A percentile compares a stretch with the other conserved stretches of the same genome.
phyloP scores from a whole-genome alignment of 2,329 filamentous ascomycete species.

The Drechslerella dactyloides region DNA sequence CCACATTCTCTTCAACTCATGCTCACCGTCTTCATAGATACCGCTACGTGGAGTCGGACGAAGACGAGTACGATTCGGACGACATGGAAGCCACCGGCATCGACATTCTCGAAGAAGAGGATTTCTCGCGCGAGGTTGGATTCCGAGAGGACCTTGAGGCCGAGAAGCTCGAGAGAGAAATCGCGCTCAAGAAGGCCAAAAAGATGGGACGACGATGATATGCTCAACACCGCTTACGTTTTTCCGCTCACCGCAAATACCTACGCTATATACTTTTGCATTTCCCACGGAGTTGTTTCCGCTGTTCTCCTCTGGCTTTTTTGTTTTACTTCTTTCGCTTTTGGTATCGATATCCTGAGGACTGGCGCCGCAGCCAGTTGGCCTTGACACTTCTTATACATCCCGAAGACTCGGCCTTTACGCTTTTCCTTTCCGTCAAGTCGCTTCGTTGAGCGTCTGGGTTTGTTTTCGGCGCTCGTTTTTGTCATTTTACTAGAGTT shows the following conservation, averaged over 20 bases:
- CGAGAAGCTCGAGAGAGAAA: slow-evolving; percentile 53
- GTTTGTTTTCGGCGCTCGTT: slow-evolving; percentile 25
- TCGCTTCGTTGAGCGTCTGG: slow-evolving; percentile 17
- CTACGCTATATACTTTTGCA: slow-evolving; percentile 13
- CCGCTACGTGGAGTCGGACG: slow-evolving; percentile 51
- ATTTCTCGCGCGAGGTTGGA: slow-evolving; percentile 50
- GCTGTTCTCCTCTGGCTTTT: slow-evolving; percentile 27
- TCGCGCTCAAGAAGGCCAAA: slow-evolving; percentile 53
- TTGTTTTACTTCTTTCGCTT: slow-evolving; percentile 11
- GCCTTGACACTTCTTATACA: slow-evolving; percentile 23
- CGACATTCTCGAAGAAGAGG: slow-evolving; percentile 55
- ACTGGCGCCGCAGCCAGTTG: slow-evolving; percentile 5
- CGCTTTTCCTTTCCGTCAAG: slow-evolving; percentile 11
- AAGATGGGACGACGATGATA: slow-evolving; percentile 42
- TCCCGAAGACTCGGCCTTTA: slow-evolving; percentile 6
- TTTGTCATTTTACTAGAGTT: slow-evolving; percentile 14
- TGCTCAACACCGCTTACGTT: slow-evolving; percentile 8
- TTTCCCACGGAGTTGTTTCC: slow-evolving; percentile 25
- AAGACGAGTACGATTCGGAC: slow-evolving; percentile 52
- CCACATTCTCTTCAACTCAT: slow-evolving; percentile 6
- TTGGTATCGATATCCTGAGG: not conserved
- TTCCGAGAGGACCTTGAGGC: slow-evolving; percentile 53
- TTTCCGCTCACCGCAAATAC: not conserved
- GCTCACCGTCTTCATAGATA: slow-evolving; percentile 49
- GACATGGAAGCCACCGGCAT: slow-evolving; percentile 55